phyloP scores from a whole-genome alignment of 2,329 filamentous ascomycete genomes.

The Metarhizium album region DNA sequence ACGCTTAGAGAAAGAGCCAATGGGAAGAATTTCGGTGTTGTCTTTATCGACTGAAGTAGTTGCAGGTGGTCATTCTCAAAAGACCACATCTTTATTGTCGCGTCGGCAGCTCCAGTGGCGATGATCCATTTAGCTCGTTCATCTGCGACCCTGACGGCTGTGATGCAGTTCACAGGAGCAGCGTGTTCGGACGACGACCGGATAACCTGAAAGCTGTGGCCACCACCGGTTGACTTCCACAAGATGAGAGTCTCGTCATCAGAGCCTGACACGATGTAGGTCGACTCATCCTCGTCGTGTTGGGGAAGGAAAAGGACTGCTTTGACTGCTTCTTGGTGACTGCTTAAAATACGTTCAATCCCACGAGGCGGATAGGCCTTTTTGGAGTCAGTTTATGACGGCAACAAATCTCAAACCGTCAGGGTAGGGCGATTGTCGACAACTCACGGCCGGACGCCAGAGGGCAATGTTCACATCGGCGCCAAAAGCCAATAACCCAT shows the following conservation, averaged over 20 bases:
- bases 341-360: conserved; percentile 55
- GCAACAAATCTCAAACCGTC: not conserved
- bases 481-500: conserved; percentile 74
- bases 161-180: conserved; percentile 64
- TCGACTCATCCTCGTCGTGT: conserved; percentile 31
- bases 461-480: conserved; percentile 81
- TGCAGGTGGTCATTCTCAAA: conserved; percentile 38
- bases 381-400: conserved; percentile 1
- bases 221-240: conserved; percentile 41
- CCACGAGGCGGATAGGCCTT: conserved; percentile 38
- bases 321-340: conserved; percentile 73
- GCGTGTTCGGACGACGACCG: conserved; percentile 53
- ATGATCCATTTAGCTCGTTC: conserved; percentile 36
- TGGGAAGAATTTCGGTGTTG: conserved; percentile 73
- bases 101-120: conserved; percentile 73
- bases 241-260: conserved; percentile 69
- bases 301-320: conserved; percentile 65
- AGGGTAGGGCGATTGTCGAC: not conserved
- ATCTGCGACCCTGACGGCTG: conserved; percentile 26
- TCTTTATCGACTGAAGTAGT: conserved; percentile 59
- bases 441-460: conserved; percentile 68
- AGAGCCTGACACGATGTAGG: conserved; percentile 65
- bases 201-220: conserved; percentile 26
- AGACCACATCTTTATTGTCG: conserved; percentile 59
- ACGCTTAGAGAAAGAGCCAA: conserved; percentile 59